These are phyloP conservation scores for Marchantia paleacea DNA, from an alignment of 225 moss, liverwort and hornwort genomes.

Conservation along the genomic window DNA sequence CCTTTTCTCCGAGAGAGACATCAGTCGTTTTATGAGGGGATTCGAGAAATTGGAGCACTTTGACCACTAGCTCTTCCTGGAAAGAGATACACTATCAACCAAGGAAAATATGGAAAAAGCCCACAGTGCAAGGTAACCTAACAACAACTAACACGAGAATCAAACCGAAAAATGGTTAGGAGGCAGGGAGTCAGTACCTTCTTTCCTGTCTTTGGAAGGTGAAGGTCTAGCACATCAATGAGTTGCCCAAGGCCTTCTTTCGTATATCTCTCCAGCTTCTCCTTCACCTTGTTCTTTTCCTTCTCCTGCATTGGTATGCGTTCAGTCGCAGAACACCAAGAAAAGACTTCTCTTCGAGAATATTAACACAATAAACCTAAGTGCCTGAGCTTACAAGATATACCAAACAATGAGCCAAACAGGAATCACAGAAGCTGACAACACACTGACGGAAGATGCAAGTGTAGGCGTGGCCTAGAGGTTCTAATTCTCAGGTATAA, in stretches of 20 bases:
- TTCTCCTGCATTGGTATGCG: conserved; percentile 49
- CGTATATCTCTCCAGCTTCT: conserved; percentile 78
- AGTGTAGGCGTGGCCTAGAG: no score
- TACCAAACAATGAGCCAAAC: background rate
- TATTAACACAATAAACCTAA: background rate
- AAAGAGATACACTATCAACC: background rate
- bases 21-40: conserved; percentile 77
- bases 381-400: background rate
- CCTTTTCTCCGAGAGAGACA: conserved; percentile 58
- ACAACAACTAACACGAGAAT: background rate
- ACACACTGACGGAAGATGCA: no score
- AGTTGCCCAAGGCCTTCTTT: conserved; percentile 72
- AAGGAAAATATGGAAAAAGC: background rate
- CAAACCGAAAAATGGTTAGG: background rate
- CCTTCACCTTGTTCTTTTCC: conserved; percentile 70
- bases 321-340: background rate
- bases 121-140: background rate
- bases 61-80: conserved; percentile 69
- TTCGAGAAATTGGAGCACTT: conserved; percentile 77
- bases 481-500: no score
- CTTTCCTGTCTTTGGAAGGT: conserved; percentile 69
- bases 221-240: conserved; percentile 72
- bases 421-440: no score
- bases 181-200: conserved; percentile 42
- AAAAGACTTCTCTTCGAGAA: background rate